These are phyloP conservation scores for Luffa acutangula DNA, from an alignment of 306 rosid species.

Conservation along the genomic window DNA sequence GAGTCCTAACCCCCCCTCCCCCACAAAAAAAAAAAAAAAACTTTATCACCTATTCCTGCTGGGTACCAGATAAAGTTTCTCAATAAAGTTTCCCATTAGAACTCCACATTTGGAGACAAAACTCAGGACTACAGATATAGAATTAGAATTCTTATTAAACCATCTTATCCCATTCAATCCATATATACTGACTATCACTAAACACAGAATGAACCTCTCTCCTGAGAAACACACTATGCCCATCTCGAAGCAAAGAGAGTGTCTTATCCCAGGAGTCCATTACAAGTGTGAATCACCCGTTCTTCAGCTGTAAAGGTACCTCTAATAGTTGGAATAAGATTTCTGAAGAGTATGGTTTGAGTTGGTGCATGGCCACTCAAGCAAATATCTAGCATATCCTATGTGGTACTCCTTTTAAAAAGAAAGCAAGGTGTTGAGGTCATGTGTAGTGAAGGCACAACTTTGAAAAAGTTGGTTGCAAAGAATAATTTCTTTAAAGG, in stretches of 20 bases:
- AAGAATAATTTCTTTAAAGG: neutral
- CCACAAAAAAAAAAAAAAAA: neutral
- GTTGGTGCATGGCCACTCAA: neutral
- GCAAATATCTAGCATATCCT: neutral
- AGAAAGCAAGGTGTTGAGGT: neutral
- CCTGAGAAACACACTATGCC: neutral
- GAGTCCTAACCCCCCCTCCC: neutral
- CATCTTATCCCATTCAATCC: neutral
- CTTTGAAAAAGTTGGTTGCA: neutral
- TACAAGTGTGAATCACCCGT: neutral
- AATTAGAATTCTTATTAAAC: neutral
- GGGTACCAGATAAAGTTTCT: neutral
- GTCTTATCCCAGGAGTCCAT: neutral
- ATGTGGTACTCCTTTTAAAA: neutral
- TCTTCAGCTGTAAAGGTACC: neutral
- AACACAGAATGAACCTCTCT: neutral
- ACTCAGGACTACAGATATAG: neutral
- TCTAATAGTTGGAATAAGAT: neutral
- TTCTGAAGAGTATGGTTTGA: neutral
- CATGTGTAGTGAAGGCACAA: neutral
- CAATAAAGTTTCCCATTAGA: neutral
- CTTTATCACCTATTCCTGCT: neutral
- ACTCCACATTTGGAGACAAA: neutral
- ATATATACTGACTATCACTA: neutral
- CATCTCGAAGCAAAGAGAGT: neutral